A percentile compares a stretch with the other conserved stretches of the same genome.
phyloP scores from a whole-genome alignment of 2,329 filamentous ascomycete species.

The Colletotrichum camelliae region DNA sequence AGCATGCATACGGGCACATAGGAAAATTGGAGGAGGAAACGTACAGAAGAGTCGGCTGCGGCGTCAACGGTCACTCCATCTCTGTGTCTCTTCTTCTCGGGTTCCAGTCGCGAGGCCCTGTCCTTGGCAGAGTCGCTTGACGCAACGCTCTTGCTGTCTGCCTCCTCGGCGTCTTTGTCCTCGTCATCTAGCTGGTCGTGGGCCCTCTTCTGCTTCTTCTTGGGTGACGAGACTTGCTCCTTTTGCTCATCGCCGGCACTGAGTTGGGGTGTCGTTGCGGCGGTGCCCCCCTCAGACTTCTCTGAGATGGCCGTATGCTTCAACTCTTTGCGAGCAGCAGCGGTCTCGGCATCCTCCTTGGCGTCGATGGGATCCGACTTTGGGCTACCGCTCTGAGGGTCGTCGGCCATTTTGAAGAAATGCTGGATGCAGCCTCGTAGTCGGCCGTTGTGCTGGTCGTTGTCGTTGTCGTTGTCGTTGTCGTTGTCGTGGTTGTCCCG shows the following conservation, averaged over 20 bases:
- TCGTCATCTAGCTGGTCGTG: constrained; percentile 62
- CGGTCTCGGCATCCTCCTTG: constrained; percentile 67
- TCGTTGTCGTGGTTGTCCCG: neutral
- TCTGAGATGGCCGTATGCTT: constrained; percentile 69
- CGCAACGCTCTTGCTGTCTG: constrained; percentile 46
- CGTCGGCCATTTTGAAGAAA: constrained; percentile 47
- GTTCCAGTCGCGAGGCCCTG: constrained; percentile 54
- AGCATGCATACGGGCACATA: neutral
- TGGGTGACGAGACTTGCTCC: constrained; percentile 63
- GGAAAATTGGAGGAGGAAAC: neutral
- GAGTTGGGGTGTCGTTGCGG: constrained; percentile 29
- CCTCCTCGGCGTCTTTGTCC: constrained; percentile 45
- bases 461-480: neutral
- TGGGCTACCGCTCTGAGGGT: constrained; percentile 46
- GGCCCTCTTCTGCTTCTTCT: constrained; percentile 69
- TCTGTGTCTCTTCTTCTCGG: constrained; percentile 69
- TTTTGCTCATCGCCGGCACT: constrained; percentile 44
- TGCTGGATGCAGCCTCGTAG: neutral
- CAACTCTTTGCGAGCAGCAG: constrained; percentile 67
- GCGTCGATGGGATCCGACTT: constrained; percentile 39
- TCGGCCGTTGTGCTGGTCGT: neutral
- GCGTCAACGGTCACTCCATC: constrained; percentile 46
- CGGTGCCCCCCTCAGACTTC: constrained; percentile 31
- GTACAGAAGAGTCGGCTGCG: neutral
- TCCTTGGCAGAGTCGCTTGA: constrained; percentile 53